phyloP scores from a whole-genome alignment of 73 alveolate genomes.

The Loxodes magnus region DNA sequence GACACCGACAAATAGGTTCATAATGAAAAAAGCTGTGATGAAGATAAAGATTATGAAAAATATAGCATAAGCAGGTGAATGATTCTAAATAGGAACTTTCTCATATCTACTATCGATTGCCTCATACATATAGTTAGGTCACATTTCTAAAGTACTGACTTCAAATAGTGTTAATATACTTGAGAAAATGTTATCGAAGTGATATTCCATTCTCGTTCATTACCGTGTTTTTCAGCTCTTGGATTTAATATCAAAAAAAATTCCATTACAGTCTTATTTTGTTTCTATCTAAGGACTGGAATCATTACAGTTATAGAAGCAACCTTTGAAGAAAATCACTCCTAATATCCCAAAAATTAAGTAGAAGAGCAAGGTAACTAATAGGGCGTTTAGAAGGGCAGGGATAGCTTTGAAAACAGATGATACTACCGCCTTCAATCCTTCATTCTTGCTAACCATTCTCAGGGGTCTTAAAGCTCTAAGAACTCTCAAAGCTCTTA shows the following conservation, averaged over 20 bases:
- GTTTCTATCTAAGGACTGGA: slow-evolving; percentile 1
- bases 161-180: slow-evolving; percentile 50
- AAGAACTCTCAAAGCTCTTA: slow-evolving; percentile 46
- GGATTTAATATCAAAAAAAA: slow-evolving; percentile 14
- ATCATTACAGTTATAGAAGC: slow-evolving; percentile 21
- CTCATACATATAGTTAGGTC: slow-evolving; percentile 31
- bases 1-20: slow-evolving; percentile 48
- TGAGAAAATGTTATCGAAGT: slow-evolving; percentile 44
- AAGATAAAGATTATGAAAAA: slow-evolving; percentile 31
- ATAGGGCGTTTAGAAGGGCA: slow-evolving; percentile 41
- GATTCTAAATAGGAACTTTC: slow-evolving; percentile 16
- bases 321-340: slow-evolving; percentile 51
- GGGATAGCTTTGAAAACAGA: slow-evolving; percentile 46
- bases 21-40: slow-evolving; percentile 47
- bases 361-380: slow-evolving; percentile 42
- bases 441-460: slow-evolving; percentile 56
- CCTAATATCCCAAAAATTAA: slow-evolving; percentile 59
- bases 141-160: slow-evolving; percentile 37
- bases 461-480: slow-evolving; percentile 63
- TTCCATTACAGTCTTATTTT: slow-evolving; percentile 30
- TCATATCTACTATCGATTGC: slow-evolving; percentile 27
- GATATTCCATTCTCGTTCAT: slow-evolving; percentile 18
- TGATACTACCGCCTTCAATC: slow-evolving; percentile 48
- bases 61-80: slow-evolving; percentile 25
- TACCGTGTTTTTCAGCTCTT: slow-evolving; percentile 18